These are phyloP conservation scores for Hebeloma cylindrosporum DNA, from an alignment of 768 basidiomycete genomes.

Conservation along the genomic window DNA sequence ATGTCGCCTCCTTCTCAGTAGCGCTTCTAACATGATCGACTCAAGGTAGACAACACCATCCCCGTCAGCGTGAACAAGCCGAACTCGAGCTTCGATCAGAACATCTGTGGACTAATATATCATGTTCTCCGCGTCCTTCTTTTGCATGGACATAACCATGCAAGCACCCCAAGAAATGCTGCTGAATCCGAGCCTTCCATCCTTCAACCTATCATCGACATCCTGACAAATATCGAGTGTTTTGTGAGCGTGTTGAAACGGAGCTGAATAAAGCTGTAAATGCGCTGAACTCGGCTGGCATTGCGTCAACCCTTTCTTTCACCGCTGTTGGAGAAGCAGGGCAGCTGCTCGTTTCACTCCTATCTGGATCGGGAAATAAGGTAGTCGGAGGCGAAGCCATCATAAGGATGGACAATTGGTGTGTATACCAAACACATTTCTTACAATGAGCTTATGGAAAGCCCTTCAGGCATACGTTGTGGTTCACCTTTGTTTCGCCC, in stretches of 20 bases:
- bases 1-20: slow-evolving; percentile 1
- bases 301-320: slow-evolving; percentile 57
- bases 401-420: slow-evolving; percentile 71
- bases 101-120: slow-evolving; percentile 69
- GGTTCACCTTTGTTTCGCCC: slow-evolving; percentile 75
- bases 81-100: slow-evolving; percentile 20
- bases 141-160: slow-evolving; percentile 53
- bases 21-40: background rate
- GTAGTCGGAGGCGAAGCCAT: slow-evolving; percentile 70
- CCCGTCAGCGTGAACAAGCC: too few species aligned
- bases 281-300: slow-evolving; percentile 53
- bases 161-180: slow-evolving; percentile 19
- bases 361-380: slow-evolving; percentile 39
- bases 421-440: slow-evolving; percentile 10
- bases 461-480: slow-evolving; percentile 60
- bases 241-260: slow-evolving; percentile 59
- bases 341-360: slow-evolving; percentile 50
- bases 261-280: slow-evolving; percentile 54
- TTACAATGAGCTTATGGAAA: background rate
- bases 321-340: slow-evolving; percentile 70
- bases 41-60: slow-evolving; percentile 22
- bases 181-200: slow-evolving; percentile 39
- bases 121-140: slow-evolving; percentile 63
- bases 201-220: slow-evolving; percentile 73
- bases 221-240: slow-evolving; percentile 78